Percentiles rank a stretch among this genome's conserved stretches.
phyloP scores from a whole-genome alignment of 176 grass and related monocot genomes.

The Aegilops longissima region DNA sequence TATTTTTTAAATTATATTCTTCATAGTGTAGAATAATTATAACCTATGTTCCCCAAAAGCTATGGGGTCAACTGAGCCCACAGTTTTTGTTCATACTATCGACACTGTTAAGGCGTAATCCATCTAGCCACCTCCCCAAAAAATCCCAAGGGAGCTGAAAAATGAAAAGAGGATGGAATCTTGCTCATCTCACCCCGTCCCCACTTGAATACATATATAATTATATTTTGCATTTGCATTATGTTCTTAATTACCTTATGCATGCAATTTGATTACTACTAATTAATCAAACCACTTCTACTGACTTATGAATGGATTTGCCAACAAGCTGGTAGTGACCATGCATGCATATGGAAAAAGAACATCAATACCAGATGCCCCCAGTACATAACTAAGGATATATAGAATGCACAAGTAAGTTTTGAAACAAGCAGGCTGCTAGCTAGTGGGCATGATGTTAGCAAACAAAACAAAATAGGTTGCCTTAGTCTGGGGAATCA shows the following conservation, averaged over 20 bases:
- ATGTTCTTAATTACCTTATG: background rate
- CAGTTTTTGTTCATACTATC: too few species aligned
- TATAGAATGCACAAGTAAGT: background rate
- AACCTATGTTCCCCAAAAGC: too few species aligned
- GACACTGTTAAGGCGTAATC: too few species aligned
- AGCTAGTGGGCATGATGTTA: conserved; percentile 8
- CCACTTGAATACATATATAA: background rate
- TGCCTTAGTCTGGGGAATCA: background rate
- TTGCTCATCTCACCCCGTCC: background rate
- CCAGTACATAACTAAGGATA: background rate
- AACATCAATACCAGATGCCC: background rate
- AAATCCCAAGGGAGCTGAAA: background rate
- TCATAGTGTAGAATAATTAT: too few species aligned
- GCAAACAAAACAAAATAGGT: background rate
- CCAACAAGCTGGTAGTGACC: background rate
- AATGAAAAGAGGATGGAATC: background rate
- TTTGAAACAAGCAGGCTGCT: background rate
- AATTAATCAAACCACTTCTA: too few species aligned
- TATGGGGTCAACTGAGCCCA: too few species aligned
- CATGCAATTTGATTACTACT: background rate
- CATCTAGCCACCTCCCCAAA: too few species aligned
- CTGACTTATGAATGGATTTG: background rate
- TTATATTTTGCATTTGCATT: background rate
- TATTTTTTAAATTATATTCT: too few species aligned
- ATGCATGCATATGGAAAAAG: background rate